phyloP scores from a whole-genome alignment of 257 asterid species.

The Penstemon eatonii region DNA sequence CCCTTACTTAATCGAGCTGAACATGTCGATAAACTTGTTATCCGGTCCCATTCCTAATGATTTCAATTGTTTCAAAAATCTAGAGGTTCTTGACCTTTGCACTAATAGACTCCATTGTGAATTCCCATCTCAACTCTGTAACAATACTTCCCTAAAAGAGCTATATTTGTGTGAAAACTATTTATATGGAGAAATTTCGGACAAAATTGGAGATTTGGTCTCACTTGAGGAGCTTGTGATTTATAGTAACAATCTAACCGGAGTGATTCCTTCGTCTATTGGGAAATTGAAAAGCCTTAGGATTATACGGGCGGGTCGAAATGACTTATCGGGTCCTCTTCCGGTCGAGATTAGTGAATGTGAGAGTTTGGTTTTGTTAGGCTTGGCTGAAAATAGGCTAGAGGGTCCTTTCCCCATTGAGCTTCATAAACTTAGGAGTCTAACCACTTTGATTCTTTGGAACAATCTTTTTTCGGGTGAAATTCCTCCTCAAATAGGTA shows the following conservation, averaged over 20 bases:
- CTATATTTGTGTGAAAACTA: constrained; percentile 77
- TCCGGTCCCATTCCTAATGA: constrained; percentile 65
- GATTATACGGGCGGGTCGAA: constrained; percentile 67
- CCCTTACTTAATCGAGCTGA: constrained; percentile 50
- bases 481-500: constrained; percentile 72
- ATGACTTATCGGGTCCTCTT: constrained; percentile 61
- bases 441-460: constrained; percentile 64
- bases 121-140: constrained; percentile 56
- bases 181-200: constrained; percentile 61
- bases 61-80: constrained; percentile 42
- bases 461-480: constrained; percentile 60
- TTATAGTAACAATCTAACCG: constrained; percentile 80
- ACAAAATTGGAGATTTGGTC: constrained; percentile 50
- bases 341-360: constrained; percentile 64
- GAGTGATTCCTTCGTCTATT: constrained; percentile 57
- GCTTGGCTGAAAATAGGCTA: constrained; percentile 66
- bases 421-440: constrained; percentile 54
- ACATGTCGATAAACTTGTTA: constrained; percentile 63
- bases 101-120: constrained; percentile 60
- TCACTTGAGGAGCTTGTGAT: constrained; percentile 76
- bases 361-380: constrained; percentile 60
- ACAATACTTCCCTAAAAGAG: constrained; percentile 51
- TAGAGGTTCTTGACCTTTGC: constrained; percentile 71
- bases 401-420: constrained; percentile 64
- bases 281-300: constrained; percentile 57